A percentile compares a stretch with the other conserved stretches of the same genome.
Evolutionary conservation across 1,139 yeast species (phyloP).

Genomic region (Blastobotrys indianensis): DNA sequence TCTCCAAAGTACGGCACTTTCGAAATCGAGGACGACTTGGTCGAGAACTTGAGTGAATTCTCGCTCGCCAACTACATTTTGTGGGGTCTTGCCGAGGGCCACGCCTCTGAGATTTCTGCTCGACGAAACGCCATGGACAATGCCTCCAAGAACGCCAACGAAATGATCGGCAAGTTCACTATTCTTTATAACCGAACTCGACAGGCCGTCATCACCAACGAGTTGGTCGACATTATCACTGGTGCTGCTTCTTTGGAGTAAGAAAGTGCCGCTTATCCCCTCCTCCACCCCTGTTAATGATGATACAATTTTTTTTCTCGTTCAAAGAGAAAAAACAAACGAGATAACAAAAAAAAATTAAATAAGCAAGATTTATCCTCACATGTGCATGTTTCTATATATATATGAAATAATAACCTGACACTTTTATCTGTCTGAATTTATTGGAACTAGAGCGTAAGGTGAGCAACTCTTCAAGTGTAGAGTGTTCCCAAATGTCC

Average conservation of each 20-base stretch:
- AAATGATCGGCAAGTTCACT: conserved; percentile 93
- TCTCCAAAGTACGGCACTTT: conserved; percentile 85
- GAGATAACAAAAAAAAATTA: conserved; percentile 4
- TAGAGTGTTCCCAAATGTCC: no score
- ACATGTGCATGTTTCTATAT: no score
- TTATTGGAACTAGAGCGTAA: no score
- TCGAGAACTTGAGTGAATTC: conserved; percentile 61
- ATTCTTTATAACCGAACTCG: conserved; percentile 99
- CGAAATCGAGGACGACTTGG: conserved; percentile 68
- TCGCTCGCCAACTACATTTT: conserved; percentile 84
- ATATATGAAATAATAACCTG: no score
- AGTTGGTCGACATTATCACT: conserved; percentile 97
- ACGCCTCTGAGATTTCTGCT: conserved; percentile 96
- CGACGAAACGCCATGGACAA: conserved; percentile 99
- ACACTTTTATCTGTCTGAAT: no score
- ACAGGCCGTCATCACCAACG: conserved; percentile 99
- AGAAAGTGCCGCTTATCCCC: conserved; percentile 11
- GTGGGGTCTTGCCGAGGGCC: conserved; percentile 95
- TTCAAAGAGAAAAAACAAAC: not conserved
- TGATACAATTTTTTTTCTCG: not conserved
- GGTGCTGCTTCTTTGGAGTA: conserved; percentile 99
- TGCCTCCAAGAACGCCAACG: conserved; percentile 99
- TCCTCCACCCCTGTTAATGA: not conserved
- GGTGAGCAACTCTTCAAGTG: no score
- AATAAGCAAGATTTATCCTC: not conserved